Base-by-base conservation (phyloP, 345 rosid species). In the Camelina sativa region DNA sequence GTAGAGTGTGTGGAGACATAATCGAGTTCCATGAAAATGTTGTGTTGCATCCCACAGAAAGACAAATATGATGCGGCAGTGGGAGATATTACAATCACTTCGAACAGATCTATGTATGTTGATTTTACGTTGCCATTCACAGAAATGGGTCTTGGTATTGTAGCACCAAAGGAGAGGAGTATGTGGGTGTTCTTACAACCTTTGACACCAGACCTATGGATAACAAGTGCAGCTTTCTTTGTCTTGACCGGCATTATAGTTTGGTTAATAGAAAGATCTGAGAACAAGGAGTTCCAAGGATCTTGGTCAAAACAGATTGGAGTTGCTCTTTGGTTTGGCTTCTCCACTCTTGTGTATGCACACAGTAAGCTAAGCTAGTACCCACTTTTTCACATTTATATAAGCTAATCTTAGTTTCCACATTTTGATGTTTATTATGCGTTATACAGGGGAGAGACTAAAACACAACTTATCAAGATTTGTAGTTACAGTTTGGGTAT, bases 141-240 rank as follows among this genome's bases (percentile, higher is more conserved):
- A 0, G 86, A 85, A 4, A 58, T 82, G 35, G 85, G 85, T 17
- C 76, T 84, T 56, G 75, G 80, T 32, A 76, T 83, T 84, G 71
- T 86, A 28, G 90, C 82, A 68, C 55, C 65, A 35, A 71, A 11
- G 25, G 57, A 61, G 41, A 82, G 59, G 48, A 74, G 82, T 59
- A 65, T 75, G 52, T 85, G 89, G 91, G 77, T 82, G 47, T 89
- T 87, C 77, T 69, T 84, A 7, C 67, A 83, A 71, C 95, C 95
- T 4, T 72, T 85, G 8, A 79, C 77, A 13, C 41, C 19, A 73
- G 69, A 78, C 12, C 86, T 87, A 20, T 89, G 90, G 95, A 5
- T 83, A 16, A 75, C 81, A 55, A 80, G 62, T 19, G 84, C 73
- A 6, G 20, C 20, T 28, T 79, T 81, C 43, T 84, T 84, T 50